These are phyloP conservation scores for Trichomonascaceae sp. DNA, from an alignment of 1,139 yeast species.

Conservation along the genomic window DNA sequence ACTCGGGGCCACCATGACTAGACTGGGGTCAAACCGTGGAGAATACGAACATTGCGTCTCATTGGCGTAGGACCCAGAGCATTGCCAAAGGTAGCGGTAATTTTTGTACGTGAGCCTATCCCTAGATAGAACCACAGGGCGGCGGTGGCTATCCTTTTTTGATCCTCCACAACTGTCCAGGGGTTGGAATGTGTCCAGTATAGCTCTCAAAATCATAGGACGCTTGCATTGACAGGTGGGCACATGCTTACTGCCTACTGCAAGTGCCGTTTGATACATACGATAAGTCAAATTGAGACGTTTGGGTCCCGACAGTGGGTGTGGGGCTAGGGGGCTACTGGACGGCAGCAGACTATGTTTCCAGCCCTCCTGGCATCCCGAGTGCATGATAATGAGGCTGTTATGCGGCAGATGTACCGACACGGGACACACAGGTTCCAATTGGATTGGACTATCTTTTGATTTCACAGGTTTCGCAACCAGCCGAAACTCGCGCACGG, in stretches of 20 bases:
- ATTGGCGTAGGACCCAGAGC: constrained; percentile 29
- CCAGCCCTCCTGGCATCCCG: constrained; percentile 62
- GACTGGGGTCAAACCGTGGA: background rate
- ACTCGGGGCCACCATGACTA: background rate
- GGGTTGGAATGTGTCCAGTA: background rate
- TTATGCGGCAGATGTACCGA: constrained; percentile 54
- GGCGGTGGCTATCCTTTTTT: no score
- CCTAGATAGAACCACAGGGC: no score
- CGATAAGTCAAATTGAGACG: constrained; percentile 57
- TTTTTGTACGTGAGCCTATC: no score
- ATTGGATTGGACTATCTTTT: background rate
- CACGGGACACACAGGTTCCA: constrained; percentile 21
- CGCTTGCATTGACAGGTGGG: constrained; percentile 41
- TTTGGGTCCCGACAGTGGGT: constrained; percentile 36
- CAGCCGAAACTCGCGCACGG: constrained; percentile 51
- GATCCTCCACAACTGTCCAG: no score
- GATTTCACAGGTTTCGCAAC: constrained; percentile 6
- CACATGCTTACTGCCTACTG: constrained; percentile 20
- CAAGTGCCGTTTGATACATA: constrained; percentile 31
- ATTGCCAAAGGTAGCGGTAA: constrained; percentile 34
- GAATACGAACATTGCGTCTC: background rate
- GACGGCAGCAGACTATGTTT: constrained; percentile 43
- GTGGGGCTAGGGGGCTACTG: constrained; percentile 24
- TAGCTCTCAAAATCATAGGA: constrained; percentile 30
- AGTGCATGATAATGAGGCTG: constrained; percentile 53